A percentile compares a stretch with the other conserved stretches of the same genome.
These are phyloP conservation scores for Plasmodium malariae DNA, from an alignment of 169 alveolate genomes.

Conservation along the genomic window DNA sequence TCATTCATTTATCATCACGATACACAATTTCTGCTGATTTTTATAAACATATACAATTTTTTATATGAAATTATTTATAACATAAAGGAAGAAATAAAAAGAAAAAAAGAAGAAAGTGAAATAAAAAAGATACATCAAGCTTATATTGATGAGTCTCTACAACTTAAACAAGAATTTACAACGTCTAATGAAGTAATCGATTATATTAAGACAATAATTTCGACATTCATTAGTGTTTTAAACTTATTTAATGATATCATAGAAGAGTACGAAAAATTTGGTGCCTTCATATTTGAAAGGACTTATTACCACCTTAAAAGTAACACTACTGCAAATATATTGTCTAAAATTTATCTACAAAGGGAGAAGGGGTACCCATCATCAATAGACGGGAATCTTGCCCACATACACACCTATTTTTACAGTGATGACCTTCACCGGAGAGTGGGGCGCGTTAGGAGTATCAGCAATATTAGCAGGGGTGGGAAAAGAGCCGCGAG, in stretches of 20 bases:
- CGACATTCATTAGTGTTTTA: conserved; percentile 3
- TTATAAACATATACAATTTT: conserved; percentile 56
- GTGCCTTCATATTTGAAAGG: conserved; percentile 38
- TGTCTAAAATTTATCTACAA: conserved; percentile 12
- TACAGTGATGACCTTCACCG: background rate
- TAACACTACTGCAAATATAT: background rate
- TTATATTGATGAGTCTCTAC: conserved; percentile 15
- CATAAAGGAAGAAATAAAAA: conserved; percentile 50
- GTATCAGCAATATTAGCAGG: no score
- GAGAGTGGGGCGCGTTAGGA: no score
- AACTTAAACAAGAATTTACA: conserved; percentile 15
- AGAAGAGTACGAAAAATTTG: conserved; percentile 9
- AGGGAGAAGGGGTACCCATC: conserved; percentile 17
- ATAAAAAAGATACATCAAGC: background rate
- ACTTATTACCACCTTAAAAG: conserved; percentile 16
- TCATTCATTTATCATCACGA: conserved; percentile 40
- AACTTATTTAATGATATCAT: conserved; percentile 33
- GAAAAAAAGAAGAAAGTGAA: background rate
- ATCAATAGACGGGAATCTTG: conserved; percentile 6
- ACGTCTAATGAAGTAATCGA: conserved; percentile 25
- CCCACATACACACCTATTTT: conserved; percentile 38
- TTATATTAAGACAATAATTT: conserved; percentile 22
- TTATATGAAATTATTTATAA: conserved; percentile 64
- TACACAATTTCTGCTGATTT: conserved; percentile 43
- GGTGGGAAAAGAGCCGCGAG: no score